Evolutionary conservation across 2,329 filamentous ascomycete species (phyloP), one percentile per base, ranked within the genome.

Genomic region (Cercospora zeae-maydis): DNA sequence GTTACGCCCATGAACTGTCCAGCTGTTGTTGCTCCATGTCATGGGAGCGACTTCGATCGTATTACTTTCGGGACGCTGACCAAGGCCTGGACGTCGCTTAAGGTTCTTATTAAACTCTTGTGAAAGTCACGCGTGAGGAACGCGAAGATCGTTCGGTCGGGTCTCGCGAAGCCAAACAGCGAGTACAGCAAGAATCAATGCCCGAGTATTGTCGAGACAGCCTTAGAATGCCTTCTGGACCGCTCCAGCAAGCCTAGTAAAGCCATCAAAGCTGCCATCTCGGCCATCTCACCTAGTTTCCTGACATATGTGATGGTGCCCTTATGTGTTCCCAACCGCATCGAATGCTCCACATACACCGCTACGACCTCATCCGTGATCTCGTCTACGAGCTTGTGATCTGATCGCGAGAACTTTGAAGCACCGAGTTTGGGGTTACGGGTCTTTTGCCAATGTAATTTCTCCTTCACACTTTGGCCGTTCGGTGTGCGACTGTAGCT

Each of bases 361-460:
- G 67, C 67, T 7, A 68, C 21, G 14, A 69, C 64, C 24, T 53
- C 45, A 3, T 63, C 68, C 16, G 31, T 52, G 9, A 45, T 27
- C 14, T 66, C 66, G 11, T 68, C 61, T 1, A 69, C 59, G 7
- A 69, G 63, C 30, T 66, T 67, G 55, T 59, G 61, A 42, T 70
- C 66, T 36, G 62, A 31, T 3, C 59, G 62, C 10, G 57, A 64
- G 8, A 61, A 57, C 19, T 42, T 34, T 8, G 62, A 66, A 11
- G 64, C 63, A 0, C 66, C 66, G 14, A 70, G 57, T 30, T 64
- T 66, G 5, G 30, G 14, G 21, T 67, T 58, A 7, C 37, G 33
- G 4, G 67, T 68, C 21, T 63, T 66, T 45, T 59, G 56, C 62
- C 60, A 69, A 19, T 67, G 59, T 3, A 65, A 27, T 31, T 60